Conservation (phyloP, 2,329 filamentous ascomycete species). For the Fusarium coffeatum region DNA sequence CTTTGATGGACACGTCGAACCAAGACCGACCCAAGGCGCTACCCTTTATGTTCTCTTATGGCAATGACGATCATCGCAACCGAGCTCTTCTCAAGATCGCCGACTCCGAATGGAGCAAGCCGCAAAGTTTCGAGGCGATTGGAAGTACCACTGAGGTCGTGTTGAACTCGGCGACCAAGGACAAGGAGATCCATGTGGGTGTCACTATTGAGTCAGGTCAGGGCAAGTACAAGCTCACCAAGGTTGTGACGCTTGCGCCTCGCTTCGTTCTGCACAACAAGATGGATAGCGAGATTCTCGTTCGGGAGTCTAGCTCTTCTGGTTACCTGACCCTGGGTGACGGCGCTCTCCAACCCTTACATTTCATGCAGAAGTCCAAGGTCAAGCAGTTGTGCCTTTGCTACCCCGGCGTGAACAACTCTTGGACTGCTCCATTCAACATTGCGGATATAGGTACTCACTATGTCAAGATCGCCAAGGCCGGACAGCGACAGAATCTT, state of each 20-base stretch:
- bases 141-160: slow-evolving; percentile 92
- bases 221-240: slow-evolving; percentile 97
- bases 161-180: slow-evolving; percentile 76
- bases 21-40: slow-evolving; percentile 75
- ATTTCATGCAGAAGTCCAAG: slow-evolving; percentile 85
- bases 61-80: slow-evolving; percentile 89
- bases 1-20: slow-evolving; percentile 62
- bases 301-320: slow-evolving; percentile 92
- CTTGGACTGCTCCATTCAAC: slow-evolving; percentile 98
- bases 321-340: slow-evolving; percentile 81
- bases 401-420: slow-evolving; percentile 93
- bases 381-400: slow-evolving; percentile 93
- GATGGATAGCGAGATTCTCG: slow-evolving; percentile 85
- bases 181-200: slow-evolving; percentile 89
- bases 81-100: slow-evolving; percentile 87
- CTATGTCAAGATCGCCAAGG: slow-evolving; percentile 92
- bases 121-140: slow-evolving; percentile 97
- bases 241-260: slow-evolving; percentile 92
- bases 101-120: slow-evolving; percentile 95
- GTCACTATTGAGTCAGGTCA: slow-evolving; percentile 90
- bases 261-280: slow-evolving; percentile 96
- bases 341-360: slow-evolving; percentile 84
- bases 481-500: slow-evolving; percentile 87
- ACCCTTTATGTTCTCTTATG: slow-evolving; percentile 97
- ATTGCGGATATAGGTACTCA: slow-evolving; percentile 94